Evolutionary conservation across 2,329 filamentous ascomycete genomes (phyloP).

Genomic region (Sclerotiophoma versabilis): DNA sequence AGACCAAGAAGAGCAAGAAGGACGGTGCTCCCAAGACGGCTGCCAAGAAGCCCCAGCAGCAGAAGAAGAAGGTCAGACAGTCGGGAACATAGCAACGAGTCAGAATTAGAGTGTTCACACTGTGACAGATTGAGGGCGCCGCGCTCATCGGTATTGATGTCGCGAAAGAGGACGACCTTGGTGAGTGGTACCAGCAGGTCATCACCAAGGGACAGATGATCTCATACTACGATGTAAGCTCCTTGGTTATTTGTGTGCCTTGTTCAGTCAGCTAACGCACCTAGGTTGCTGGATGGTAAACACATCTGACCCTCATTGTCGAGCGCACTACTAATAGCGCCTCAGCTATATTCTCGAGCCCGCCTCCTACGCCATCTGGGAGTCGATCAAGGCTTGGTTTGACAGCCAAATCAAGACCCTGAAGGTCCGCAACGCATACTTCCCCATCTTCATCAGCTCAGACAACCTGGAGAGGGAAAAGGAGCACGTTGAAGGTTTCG

Average conservation of each 20-base stretch:
- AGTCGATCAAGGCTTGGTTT: slow-evolving; percentile 66
- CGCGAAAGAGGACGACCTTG: slow-evolving; percentile 84
- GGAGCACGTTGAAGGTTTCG: slow-evolving; percentile 97
- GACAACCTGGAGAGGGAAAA: slow-evolving; percentile 89
- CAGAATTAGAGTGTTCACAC: slow-evolving; percentile 23
- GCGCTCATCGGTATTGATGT: slow-evolving; percentile 86
- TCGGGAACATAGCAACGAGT: neutral
- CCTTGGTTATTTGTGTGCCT: no score
- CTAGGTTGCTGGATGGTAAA: slow-evolving; percentile 36
- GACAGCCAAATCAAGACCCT: slow-evolving; percentile 81
- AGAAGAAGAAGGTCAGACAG: slow-evolving; percentile 56
- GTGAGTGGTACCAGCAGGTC: slow-evolving; percentile 97
- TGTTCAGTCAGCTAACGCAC: neutral
- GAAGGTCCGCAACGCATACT: slow-evolving; percentile 94
- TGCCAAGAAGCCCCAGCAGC: slow-evolving; percentile 52
- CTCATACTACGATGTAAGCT: slow-evolving; percentile 84
- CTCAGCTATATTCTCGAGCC: slow-evolving; percentile 75
- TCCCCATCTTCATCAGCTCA: slow-evolving; percentile 84
- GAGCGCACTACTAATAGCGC: neutral
- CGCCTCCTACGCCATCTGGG: slow-evolving; percentile 72
- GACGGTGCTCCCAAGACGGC: slow-evolving; percentile 41
- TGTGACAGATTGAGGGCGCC: slow-evolving; percentile 59
- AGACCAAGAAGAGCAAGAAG: slow-evolving; percentile 50
- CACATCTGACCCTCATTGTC: neutral
- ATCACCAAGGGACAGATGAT: slow-evolving; percentile 97